Conservation (phyloP, 106 monocot genomes). For the Ottelia alismoides region DNA sequence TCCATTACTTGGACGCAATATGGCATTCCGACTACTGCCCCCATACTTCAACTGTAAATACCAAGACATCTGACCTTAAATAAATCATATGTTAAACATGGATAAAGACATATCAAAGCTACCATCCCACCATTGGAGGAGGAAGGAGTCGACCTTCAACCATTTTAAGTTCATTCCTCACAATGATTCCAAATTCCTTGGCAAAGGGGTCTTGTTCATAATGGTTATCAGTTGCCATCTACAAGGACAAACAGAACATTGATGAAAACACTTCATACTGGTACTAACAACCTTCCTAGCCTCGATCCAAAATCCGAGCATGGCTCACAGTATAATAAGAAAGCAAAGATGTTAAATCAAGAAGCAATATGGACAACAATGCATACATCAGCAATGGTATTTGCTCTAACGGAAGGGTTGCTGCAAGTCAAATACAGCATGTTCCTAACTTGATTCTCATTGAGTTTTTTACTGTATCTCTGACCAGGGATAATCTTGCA, state of each 20-base stretch:
- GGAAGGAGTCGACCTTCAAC: conserved; percentile 46
- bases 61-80: no score
- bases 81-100: not conserved
- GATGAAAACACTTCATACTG: not conserved
- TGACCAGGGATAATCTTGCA: conserved; percentile 29
- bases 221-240: conserved; percentile 33
- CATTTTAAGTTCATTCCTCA: conserved; percentile 7
- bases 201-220: conserved; percentile 38
- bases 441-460: conserved; percentile 18
- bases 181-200: conserved; percentile 38
- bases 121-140: conserved; percentile 30
- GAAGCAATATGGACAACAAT: not conserved
- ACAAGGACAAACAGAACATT: not conserved
- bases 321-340: not conserved
- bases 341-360: not conserved
- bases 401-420: conserved; percentile 14
- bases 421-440: conserved; percentile 20
- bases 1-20: no score
- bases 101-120: not conserved
- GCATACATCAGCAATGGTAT: conserved; percentile 12
- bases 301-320: not conserved
- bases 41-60: no score
- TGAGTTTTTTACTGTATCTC: conserved; percentile 24
- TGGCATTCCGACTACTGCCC: no score
- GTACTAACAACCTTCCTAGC: not conserved